Evolutionary conservation across 2,329 filamentous ascomycete species (phyloP).

Genomic region (Fusarium keratoplasticum): DNA sequence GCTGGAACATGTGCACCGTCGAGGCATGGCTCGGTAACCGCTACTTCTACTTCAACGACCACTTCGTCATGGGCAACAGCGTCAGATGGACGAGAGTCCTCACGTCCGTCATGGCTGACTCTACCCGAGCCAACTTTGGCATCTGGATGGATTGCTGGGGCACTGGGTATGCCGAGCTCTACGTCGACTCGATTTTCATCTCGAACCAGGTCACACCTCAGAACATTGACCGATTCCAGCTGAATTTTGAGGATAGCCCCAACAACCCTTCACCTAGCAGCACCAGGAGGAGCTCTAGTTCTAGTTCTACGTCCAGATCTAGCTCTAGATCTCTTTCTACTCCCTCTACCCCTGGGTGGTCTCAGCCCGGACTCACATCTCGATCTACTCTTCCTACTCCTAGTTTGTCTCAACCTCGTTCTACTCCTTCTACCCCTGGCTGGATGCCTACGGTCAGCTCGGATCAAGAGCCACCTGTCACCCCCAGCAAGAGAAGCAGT

Average conservation of each 20-base stretch:
- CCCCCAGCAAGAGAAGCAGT: background rate
- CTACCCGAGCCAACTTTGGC: background rate
- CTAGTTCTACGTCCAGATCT: background rate
- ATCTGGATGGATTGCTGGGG: slow-evolving; percentile 11
- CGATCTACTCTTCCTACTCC: no score
- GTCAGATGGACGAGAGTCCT: slow-evolving; percentile 12
- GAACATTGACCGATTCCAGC: slow-evolving; percentile 10
- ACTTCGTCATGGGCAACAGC: background rate
- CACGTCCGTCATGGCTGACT: background rate
- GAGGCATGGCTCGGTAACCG: background rate
- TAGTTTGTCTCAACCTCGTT: background rate
- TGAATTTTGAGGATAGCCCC: slow-evolving; percentile 3
- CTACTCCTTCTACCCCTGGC: background rate
- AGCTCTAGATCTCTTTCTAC: background rate
- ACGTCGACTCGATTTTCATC: slow-evolving; percentile 22
- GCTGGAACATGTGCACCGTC: background rate
- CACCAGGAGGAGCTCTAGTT: background rate
- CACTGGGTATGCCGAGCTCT: background rate
- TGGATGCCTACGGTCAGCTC: background rate
- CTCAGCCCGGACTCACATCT: no score
- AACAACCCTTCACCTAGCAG: background rate
- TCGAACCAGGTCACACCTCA: slow-evolving; percentile 20
- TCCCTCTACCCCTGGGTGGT: background rate
- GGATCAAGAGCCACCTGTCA: background rate
- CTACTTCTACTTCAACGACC: slow-evolving; percentile 4